Evolutionary conservation across 257 asterid species (phyloP).

Genomic region (Lycium ferocissimum): DNA sequence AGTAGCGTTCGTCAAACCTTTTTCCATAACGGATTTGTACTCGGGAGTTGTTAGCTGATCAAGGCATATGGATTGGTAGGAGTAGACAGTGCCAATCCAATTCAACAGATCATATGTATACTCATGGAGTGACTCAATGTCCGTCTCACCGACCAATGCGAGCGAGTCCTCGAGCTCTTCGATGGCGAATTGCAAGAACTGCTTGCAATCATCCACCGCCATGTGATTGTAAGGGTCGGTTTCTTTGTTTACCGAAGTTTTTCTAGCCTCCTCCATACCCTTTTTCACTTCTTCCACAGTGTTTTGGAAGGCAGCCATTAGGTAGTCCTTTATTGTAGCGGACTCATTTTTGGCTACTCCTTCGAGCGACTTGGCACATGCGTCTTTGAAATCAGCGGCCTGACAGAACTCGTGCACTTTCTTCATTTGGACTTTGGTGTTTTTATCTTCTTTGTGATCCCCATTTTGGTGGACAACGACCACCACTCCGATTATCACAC

Average conservation of each 20-base stretch:
- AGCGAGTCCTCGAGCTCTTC: conserved; percentile 53
- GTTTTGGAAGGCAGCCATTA: conserved; percentile 52
- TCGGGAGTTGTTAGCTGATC: conserved; percentile 52
- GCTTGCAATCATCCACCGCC: conserved; percentile 69
- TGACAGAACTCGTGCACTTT: conserved; percentile 58
- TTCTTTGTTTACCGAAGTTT: conserved; percentile 36
- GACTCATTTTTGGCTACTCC: conserved; percentile 50
- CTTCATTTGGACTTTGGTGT: conserved; percentile 46
- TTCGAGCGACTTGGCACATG: conserved; percentile 55
- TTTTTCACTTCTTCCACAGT: conserved; percentile 49
- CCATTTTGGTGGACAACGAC: conserved; percentile 35
- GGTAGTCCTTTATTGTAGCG: conserved; percentile 62
- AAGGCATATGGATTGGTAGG: conserved; percentile 54
- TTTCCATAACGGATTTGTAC: conserved; percentile 46
- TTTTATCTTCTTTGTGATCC: neutral
- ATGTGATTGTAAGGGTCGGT: conserved; percentile 44
- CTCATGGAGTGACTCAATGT: conserved; percentile 43
- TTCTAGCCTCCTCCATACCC: conserved; percentile 39
- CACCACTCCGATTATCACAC: conserved; percentile 61
- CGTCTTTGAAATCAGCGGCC: conserved; percentile 51
- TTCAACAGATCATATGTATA: conserved; percentile 53
- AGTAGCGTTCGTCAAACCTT: conserved; percentile 51
- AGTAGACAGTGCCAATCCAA: conserved; percentile 55
- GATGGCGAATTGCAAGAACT: conserved; percentile 50
- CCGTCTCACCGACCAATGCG: conserved; percentile 41